Evolutionary conservation across 495 filamentous ascomycete species (phyloP).

Genomic region (Lepraria neglecta): DNA sequence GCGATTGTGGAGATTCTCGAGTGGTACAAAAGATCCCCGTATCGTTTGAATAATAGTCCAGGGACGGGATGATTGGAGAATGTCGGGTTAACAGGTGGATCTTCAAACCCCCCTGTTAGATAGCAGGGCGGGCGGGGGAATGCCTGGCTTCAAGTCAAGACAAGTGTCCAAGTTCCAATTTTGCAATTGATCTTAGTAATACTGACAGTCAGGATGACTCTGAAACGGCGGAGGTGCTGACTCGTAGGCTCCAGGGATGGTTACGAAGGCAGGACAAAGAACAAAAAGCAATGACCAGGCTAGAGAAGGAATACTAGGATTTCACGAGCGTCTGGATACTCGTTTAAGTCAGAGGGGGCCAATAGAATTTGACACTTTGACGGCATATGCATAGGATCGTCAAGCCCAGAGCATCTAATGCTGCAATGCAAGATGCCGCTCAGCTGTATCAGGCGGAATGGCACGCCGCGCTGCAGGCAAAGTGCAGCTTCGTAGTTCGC

Average conservation of each 20-base stretch:
- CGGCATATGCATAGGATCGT: slow-evolving; percentile 10
- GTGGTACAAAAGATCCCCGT: neutral
- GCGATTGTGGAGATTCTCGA: slow-evolving; percentile 9
- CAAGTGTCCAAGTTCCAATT: neutral
- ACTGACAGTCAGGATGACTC: neutral
- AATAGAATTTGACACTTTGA: neutral
- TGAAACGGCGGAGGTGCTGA: slow-evolving; percentile 1
- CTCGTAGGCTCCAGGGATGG: neutral
- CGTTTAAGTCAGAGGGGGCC: slow-evolving; percentile 1
- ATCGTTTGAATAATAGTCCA: neutral
- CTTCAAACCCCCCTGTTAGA: too few relatives aligned
- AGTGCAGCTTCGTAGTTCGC: slow-evolving; percentile 13
- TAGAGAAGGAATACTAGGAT: neutral
- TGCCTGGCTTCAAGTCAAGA: slow-evolving; percentile 1
- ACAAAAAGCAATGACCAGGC: neutral
- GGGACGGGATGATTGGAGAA: slow-evolving; percentile 6
- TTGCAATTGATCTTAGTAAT: neutral
- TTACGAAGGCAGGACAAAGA: neutral
- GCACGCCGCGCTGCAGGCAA: slow-evolving; percentile 18
- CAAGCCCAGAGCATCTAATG: slow-evolving; percentile 17
- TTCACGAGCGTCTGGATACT: neutral
- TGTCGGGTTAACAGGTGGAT: neutral
- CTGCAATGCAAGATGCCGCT: slow-evolving; percentile 28
- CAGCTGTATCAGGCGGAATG: slow-evolving; percentile 20
- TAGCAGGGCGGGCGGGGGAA: neutral